Conservation (phyloP, 441 rosid genomes). For the Metrosideros polymorpha region DNA sequence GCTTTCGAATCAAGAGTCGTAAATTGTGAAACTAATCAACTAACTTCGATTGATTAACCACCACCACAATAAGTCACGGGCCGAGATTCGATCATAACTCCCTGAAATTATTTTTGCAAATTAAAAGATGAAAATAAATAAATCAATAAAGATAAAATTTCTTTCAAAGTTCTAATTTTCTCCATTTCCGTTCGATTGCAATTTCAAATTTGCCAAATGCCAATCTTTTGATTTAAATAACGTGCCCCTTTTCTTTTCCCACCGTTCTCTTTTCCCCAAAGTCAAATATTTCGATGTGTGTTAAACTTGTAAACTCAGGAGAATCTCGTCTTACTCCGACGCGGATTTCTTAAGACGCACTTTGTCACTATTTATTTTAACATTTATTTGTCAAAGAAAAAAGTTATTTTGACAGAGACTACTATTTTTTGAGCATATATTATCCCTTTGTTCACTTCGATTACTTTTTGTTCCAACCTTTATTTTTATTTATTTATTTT, state of each 20-base stretch:
- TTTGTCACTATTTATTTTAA: not conserved
- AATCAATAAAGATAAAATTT: not conserved
- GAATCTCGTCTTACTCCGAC: not conserved
- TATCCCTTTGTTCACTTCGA: not conserved
- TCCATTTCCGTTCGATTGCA: not conserved
- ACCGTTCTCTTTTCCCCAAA: not conserved
- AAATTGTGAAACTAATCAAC: too few species aligned
- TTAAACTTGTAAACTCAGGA: not conserved
- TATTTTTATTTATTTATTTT: too few species aligned
- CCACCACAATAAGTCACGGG: not conserved
- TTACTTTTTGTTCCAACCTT: not conserved
- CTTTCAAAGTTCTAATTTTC: not conserved
- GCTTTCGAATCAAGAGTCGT: too few species aligned
- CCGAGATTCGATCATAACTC: rapidly evolving
- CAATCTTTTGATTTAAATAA: not conserved
- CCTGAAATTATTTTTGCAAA: not conserved
- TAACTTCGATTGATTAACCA: too few species aligned
- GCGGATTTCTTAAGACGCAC: not conserved
- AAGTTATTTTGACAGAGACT: not conserved
- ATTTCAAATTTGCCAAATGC: not conserved
- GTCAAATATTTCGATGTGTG: not conserved
- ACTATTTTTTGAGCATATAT: not conserved
- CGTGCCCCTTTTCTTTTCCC: not conserved
- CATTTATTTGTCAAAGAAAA: not conserved
- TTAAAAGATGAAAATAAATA: not conserved